Evolutionary conservation across 1,139 yeast genomes (phyloP).

Genomic region (Saccharomyces hybrid): DNA sequence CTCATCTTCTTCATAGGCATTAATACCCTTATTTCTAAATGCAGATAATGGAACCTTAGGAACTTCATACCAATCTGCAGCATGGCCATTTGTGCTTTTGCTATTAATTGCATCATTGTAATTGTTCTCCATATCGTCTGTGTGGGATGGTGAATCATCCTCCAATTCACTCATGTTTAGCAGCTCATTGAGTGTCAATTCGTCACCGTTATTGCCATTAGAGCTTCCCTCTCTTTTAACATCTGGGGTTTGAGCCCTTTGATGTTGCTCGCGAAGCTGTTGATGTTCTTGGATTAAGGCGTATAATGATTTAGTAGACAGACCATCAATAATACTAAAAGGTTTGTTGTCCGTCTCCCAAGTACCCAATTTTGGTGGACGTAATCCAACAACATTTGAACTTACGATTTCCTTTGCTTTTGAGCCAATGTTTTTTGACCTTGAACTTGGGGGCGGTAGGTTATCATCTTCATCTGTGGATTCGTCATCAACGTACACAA

Average conservation of each 20-base stretch:
- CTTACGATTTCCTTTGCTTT: constrained; percentile 82
- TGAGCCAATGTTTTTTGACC: constrained; percentile 51
- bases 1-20: constrained; percentile 30
- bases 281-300: constrained; percentile 33
- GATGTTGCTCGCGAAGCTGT: constrained; percentile 22
- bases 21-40: constrained; percentile 67
- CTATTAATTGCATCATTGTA: neutral
- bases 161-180: constrained; percentile 84
- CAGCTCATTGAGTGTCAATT: constrained; percentile 74
- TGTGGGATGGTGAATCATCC: constrained; percentile 44
- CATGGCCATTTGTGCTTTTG: constrained; percentile 7
- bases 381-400: constrained; percentile 71
- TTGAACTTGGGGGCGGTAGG: constrained; percentile 58
- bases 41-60: constrained; percentile 79
- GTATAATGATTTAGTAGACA: constrained; percentile 71
- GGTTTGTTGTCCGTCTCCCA: constrained; percentile 87
- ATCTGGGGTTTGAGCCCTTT: constrained; percentile 16
- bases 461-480: constrained; percentile 86
- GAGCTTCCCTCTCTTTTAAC: constrained; percentile 10
- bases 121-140: constrained; percentile 1
- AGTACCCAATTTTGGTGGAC: constrained; percentile 89
- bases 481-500: constrained; percentile 48
- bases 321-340: constrained; percentile 89
- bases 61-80: constrained; percentile 36
- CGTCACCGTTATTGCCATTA: constrained; percentile 37